Evolutionary conservation across 345 rosid genomes (phyloP).

Genomic region (Cardamine chenopodiifolia): DNA sequence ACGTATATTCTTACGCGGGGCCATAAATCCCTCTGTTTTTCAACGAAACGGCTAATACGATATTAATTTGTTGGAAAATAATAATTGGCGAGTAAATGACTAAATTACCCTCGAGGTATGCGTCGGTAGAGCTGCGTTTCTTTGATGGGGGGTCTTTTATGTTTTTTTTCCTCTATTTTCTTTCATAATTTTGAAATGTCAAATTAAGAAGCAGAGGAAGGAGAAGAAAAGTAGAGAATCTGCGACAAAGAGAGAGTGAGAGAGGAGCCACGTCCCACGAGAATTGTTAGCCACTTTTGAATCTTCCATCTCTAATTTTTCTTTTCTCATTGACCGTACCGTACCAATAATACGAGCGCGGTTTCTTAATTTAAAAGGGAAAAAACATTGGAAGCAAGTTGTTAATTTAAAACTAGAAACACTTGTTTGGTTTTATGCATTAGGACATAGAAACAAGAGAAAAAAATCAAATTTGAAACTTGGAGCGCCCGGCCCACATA

Average conservation of each 20-base stretch:
- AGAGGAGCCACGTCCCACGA: conserved; percentile 28
- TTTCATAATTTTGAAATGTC: conserved; percentile 15
- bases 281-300: conserved; percentile 35
- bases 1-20: neutral
- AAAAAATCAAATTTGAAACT: conserved; percentile 18
- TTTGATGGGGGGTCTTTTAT: neutral
- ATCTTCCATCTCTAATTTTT: conserved; percentile 23
- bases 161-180: neutral
- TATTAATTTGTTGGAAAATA: too few relatives aligned
- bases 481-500: conserved; percentile 28
- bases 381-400: neutral
- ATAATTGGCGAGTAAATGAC: neutral
- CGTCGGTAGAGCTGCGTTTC: conserved; percentile 35
- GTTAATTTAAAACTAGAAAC: neutral
- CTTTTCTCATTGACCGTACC: neutral
- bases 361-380: neutral
- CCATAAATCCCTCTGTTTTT: neutral
- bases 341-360: neutral
- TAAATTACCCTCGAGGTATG: neutral
- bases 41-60: neutral
- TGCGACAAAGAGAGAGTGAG: conserved; percentile 8
- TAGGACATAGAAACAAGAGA: neutral
- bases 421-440: conserved; percentile 24
- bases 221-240: conserved; percentile 1
- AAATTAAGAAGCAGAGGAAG: neutral